Conservation (phyloP, 495 filamentous ascomycete genomes). For the Aspergillus steynii region DNA sequence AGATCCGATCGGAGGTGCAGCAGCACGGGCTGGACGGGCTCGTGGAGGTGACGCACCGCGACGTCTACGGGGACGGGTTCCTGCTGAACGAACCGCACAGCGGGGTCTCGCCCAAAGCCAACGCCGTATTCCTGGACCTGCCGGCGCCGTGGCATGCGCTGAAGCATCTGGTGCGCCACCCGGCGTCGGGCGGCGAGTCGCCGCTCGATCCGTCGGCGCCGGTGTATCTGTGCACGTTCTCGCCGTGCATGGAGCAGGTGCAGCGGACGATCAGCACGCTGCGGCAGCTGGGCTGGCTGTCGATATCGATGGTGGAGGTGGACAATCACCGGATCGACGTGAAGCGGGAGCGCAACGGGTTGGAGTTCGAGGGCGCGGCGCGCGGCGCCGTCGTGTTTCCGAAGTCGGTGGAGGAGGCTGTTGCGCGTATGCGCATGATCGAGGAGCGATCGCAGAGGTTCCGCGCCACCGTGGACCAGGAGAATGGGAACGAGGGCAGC, state of each 20-base stretch:
- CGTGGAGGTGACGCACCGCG: constrained; percentile 82
- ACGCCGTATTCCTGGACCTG: constrained; percentile 86
- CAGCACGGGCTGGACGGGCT: constrained; percentile 71
- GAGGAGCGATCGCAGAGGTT: constrained; percentile 63
- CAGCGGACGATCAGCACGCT: constrained; percentile 76
- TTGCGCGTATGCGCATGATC: constrained; percentile 67
- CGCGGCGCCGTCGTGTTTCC: constrained; percentile 61
- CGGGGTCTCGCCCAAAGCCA: constrained; percentile 61
- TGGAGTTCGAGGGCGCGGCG: constrained; percentile 53
- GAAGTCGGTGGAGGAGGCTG: constrained; percentile 73
- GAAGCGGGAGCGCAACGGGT: constrained; percentile 74
- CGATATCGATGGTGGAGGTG: constrained; percentile 89
- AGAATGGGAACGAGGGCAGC: neutral
- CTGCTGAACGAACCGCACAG: constrained; percentile 50
- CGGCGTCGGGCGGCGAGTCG: constrained; percentile 45
- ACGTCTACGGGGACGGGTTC: constrained; percentile 91
- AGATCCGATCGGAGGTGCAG: constrained; percentile 70
- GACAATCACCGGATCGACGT: constrained; percentile 75
- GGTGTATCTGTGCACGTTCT: constrained; percentile 86
- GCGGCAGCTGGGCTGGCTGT: constrained; percentile 80
- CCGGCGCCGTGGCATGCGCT: constrained; percentile 92
- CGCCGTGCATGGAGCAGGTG: constrained; percentile 94
- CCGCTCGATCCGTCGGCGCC: constrained; percentile 68
- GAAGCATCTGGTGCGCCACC: constrained; percentile 71
- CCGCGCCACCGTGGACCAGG: constrained; percentile 32